Percentiles rank a stretch among this genome's conserved stretches.
Evolutionary conservation across 768 basidiomycete species (phyloP).

Genomic region (Strobilomyces echinocephalus): DNA sequence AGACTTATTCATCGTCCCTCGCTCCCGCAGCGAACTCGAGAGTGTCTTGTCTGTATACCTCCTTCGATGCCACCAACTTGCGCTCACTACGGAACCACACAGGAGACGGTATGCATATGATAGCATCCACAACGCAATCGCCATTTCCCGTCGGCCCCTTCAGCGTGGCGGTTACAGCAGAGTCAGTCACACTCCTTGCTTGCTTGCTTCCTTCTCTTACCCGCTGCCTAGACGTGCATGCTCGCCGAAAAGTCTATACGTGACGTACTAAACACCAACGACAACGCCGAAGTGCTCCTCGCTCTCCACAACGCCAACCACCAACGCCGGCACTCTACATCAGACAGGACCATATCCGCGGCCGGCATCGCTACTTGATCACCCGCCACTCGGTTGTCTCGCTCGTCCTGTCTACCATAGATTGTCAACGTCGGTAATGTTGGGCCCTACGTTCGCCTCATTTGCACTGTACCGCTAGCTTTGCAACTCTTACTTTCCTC

Average conservation of each 20-base stretch:
- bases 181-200: conserved; percentile 31
- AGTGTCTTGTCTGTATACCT: conserved; percentile 55
- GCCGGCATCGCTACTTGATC: conserved; percentile 26
- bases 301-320: conserved; percentile 47
- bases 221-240: conserved; percentile 52
- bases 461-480: conserved; percentile 26
- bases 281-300: conserved; percentile 63
- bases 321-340: conserved; percentile 7
- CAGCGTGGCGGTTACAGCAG: conserved; percentile 52
- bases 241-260: conserved; percentile 68
- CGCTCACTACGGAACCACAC: conserved; percentile 10
- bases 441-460: neutral
- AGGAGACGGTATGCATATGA: conserved; percentile 76
- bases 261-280: conserved; percentile 61
- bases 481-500: conserved; percentile 12
- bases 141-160: conserved; percentile 60
- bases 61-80: neutral
- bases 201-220: neutral
- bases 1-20: conserved; percentile 68
- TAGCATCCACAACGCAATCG: conserved; percentile 75
- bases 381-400: neutral
- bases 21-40: conserved; percentile 61
- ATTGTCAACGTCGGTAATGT: conserved; percentile 4
- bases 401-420: neutral
- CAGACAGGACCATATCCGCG: conserved; percentile 14